Conservation (phyloP, 345 rosid genomes). For the Excoecaria cochinchinensis region DNA sequence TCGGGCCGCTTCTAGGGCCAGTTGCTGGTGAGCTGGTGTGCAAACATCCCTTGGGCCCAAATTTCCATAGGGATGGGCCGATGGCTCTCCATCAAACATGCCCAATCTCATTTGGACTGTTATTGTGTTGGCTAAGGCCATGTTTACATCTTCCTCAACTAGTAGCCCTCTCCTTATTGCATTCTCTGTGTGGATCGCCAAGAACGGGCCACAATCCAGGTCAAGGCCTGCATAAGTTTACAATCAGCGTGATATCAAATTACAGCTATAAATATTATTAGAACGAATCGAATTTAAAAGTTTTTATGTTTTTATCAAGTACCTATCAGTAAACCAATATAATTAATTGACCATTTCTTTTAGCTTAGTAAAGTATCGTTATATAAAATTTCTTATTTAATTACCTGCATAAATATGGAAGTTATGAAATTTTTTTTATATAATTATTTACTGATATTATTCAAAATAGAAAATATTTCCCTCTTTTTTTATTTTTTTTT, state of each 20-base stretch:
- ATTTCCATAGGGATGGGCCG: conserved; percentile 61
- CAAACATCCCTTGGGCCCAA: conserved; percentile 86
- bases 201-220: conserved; percentile 87
- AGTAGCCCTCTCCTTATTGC: conserved; percentile 56
- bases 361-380: too few species aligned
- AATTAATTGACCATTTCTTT: too few species aligned
- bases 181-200: conserved; percentile 62
- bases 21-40: conserved; percentile 53
- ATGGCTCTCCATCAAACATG: conserved; percentile 85
- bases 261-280: too few species aligned
- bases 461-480: too few species aligned
- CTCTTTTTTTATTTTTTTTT: not conserved
- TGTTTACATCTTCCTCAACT: conserved; percentile 48
- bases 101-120: conserved; percentile 95
- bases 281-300: too few species aligned
- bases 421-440: too few species aligned
- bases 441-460: too few species aligned
- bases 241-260: too few species aligned
- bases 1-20: conserved; percentile 83
- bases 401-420: too few species aligned
- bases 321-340: too few species aligned
- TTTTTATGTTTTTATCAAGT: too few species aligned
- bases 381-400: too few species aligned
- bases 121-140: conserved; percentile 72
- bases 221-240: conserved; percentile 55